Percentiles rank a stretch among this genome's conserved stretches.
Conservation (phyloP, 1,284 basidiomycete genomes). For the Ganoderma meredithae region DNA sequence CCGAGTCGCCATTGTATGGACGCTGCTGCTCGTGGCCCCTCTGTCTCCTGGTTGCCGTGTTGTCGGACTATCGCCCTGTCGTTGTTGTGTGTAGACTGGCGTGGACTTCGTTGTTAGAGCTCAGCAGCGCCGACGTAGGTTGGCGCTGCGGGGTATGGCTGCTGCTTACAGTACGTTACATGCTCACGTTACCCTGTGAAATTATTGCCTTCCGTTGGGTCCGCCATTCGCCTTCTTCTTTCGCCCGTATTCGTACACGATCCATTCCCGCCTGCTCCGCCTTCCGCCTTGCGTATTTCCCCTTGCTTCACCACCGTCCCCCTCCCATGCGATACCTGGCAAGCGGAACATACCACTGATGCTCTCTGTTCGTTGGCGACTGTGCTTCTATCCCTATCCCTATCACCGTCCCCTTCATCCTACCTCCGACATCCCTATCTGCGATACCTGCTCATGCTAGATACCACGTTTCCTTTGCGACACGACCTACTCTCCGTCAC, state of each 20-base stretch:
- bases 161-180: constrained; percentile 17
- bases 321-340: constrained; percentile 12
- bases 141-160: constrained; percentile 1
- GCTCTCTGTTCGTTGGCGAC: background rate
- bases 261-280: background rate
- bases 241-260: background rate
- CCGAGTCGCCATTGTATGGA: background rate
- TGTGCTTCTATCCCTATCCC: background rate
- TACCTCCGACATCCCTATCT: constrained; percentile 6
- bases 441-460: constrained; percentile 12
- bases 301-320: background rate
- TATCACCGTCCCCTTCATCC: background rate
- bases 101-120: constrained; percentile 21
- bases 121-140: constrained; percentile 20
- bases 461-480: constrained; percentile 11
- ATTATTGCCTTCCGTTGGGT: constrained; percentile 27
- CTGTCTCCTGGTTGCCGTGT: background rate
- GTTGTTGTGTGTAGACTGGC: background rate
- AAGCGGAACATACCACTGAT: constrained; percentile 19
- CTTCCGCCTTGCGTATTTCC: background rate
- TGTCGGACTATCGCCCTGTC: background rate
- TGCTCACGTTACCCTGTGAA: constrained; percentile 24
- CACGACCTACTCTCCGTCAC: constrained; percentile 2
- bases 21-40: background rate
- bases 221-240: constrained; percentile 4